These are phyloP conservation scores for Solanum virginianum DNA, from an alignment of 257 asterid species.

Conservation along the genomic window DNA sequence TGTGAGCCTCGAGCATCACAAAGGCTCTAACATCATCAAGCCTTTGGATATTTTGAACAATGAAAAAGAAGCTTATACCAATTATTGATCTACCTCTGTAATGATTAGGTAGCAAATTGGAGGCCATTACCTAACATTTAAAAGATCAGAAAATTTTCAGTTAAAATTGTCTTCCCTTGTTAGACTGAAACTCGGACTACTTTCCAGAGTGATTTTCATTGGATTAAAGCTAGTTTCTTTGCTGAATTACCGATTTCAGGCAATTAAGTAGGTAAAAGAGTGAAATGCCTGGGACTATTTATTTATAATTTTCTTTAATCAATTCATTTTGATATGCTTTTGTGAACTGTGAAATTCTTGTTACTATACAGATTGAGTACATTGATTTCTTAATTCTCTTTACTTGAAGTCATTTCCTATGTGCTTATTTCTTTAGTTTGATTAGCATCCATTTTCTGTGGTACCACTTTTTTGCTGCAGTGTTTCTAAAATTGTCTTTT, in stretches of 20 bases:
- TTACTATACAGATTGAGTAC: background rate
- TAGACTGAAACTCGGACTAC: background rate
- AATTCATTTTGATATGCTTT: background rate
- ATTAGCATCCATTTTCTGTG: background rate
- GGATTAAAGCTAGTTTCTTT: background rate
- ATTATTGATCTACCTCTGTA: background rate
- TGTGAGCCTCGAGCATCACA: background rate
- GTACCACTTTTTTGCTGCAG: background rate
- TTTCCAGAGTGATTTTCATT: background rate
- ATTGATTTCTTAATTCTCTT: background rate
- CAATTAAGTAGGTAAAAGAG: background rate
- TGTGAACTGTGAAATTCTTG: background rate
- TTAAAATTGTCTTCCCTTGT: background rate
- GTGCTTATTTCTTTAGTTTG: background rate
- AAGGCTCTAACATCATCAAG: background rate
- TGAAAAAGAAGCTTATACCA: background rate
- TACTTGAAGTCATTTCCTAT: background rate
- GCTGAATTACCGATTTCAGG: background rate
- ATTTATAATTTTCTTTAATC: background rate
- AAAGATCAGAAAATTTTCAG: background rate
- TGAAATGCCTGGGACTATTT: background rate
- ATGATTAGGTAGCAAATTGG: background rate
- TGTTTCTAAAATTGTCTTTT: background rate
- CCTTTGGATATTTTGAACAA: background rate
- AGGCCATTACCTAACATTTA: background rate